These are phyloP conservation scores for Noccaea bulbosa DNA, from an alignment of 345 rosid genomes.

Conservation along the genomic window DNA sequence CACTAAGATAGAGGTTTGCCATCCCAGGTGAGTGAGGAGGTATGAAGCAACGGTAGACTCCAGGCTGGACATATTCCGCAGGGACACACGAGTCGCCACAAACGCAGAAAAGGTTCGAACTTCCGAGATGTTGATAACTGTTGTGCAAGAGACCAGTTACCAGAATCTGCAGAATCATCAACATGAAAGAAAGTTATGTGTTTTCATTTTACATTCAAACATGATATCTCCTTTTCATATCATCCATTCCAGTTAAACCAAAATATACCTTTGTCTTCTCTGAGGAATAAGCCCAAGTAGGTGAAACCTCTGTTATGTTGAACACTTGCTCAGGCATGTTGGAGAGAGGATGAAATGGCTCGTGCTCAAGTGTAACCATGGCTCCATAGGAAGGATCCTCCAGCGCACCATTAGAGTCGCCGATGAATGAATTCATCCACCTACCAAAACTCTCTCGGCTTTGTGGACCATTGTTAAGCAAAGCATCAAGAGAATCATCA, in stretches of 20 bases:
- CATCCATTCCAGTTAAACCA: background rate
- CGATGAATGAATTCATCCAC: conserved; percentile 69
- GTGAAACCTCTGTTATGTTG: conserved; percentile 78
- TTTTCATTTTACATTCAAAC: background rate
- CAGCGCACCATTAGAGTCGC: conserved; percentile 55
- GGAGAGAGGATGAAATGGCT: conserved; percentile 48
- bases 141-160: conserved; percentile 72
- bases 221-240: background rate
- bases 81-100: conserved; percentile 69
- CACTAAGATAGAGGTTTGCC: conserved; percentile 68
- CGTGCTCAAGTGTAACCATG: conserved; percentile 51
- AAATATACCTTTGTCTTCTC: conserved; percentile 79
- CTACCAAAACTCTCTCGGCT: conserved; percentile 87
- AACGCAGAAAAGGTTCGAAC: conserved; percentile 65
- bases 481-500: conserved; percentile 53
- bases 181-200: background rate
- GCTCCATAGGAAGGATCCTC: conserved; percentile 55
- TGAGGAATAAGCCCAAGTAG: conserved; percentile 76
- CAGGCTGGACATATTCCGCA: conserved; percentile 69
- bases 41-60: conserved; percentile 86
- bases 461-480: conserved; percentile 59
- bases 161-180: conserved; percentile 57
- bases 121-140: conserved; percentile 57
- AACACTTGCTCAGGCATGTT: conserved; percentile 60
- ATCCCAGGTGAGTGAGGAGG: conserved; percentile 69